Base-by-base conservation (phyloP, 1,284 basidiomycete species). In the Cryptococcus jaspeensis region DNA sequence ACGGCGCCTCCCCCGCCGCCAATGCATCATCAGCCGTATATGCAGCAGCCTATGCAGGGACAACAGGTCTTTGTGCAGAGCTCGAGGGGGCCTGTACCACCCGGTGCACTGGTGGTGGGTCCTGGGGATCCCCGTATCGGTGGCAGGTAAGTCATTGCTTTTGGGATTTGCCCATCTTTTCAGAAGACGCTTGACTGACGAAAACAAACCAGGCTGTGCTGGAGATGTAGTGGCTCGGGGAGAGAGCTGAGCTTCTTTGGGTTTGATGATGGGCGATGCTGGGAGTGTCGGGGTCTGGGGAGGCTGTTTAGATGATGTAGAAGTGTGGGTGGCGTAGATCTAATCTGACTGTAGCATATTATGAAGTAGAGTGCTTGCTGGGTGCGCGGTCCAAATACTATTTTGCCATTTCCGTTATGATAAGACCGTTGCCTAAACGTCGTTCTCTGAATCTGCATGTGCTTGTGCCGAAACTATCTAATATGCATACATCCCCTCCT, bases 101-200 rank as follows among this genome's bases (percentile, higher is more conserved):
- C 61, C 1, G 68, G 67, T 8, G 70, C 73, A 9, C 39, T 76
- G 11, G 69, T 73, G 2, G 58, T 75, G 4, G 55, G 58, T 25
- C 70, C 74, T 8, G 74, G 74, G 25, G 73, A 76, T 64, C 74
- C 74, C 6, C 56, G 73, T 36, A 70, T 76, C n/a, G 74, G 74
- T 8, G 74, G 74, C 48, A 46, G 56, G 72, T 73, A 59, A 70
- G 72, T 66, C 3, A 12, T 32, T 36, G 23, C 16, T 39, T 43
- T 9, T 2, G 38, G 4, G 15, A 35, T 3, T 41, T 36, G 6
- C 40, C 6, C 44, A 13, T 16, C 2, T 13, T 11, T 13, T 23
- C 32, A 41, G 16, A 36, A 18, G 6, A 12, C 42, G 9, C 5
- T 32, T 32, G 4, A 32, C 55, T 59, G 47, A 54, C 50, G 5